These are phyloP conservation scores for Caryopteris hybrid DNA, from an alignment of 305 asterid genomes.

Conservation along the genomic window DNA sequence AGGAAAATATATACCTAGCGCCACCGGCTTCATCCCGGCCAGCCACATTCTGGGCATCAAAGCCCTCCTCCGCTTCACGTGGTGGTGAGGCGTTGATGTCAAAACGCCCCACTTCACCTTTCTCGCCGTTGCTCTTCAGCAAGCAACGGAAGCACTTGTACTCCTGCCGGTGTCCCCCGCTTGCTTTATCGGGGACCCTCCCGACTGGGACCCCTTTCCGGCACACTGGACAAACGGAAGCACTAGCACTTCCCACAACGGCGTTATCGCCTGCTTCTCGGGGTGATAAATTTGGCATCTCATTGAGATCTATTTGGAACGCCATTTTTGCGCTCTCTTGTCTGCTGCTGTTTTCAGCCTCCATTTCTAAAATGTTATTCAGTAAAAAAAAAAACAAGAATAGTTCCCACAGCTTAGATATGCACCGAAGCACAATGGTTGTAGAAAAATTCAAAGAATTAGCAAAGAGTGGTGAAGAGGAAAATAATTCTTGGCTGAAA, in stretches of 20 bases:
- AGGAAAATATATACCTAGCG: constrained; percentile 40
- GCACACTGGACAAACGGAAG: constrained; percentile 34
- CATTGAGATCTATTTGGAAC: constrained; percentile 52
- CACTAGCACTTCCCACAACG: constrained; percentile 7
- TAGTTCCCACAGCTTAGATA: constrained; percentile 6
- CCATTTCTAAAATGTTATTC: constrained; percentile 18
- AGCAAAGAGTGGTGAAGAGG: background rate
- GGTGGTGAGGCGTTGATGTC: constrained; percentile 63
- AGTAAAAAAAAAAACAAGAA: background rate
- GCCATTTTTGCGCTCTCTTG: constrained; percentile 29
- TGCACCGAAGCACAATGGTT: background rate
- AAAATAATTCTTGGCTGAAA: background rate
- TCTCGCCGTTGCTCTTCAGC: constrained; percentile 20
- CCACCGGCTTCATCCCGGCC: constrained; percentile 31
- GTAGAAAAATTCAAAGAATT: background rate
- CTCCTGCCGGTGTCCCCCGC: constrained; percentile 31
- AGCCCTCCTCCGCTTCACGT: constrained; percentile 46
- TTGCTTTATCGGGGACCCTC: constrained; percentile 19
- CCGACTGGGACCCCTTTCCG: constrained; percentile 35
- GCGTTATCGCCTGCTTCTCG: constrained; percentile 34
- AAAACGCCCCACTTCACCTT: constrained; percentile 36
- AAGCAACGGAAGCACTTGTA: constrained; percentile 45
- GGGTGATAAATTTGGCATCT: constrained; percentile 50
- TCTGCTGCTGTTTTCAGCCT: constrained; percentile 2
- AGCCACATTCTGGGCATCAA: constrained; percentile 17